Conservation (phyloP, 805 yeast genomes). For the Yarrowia sp. region DNA sequence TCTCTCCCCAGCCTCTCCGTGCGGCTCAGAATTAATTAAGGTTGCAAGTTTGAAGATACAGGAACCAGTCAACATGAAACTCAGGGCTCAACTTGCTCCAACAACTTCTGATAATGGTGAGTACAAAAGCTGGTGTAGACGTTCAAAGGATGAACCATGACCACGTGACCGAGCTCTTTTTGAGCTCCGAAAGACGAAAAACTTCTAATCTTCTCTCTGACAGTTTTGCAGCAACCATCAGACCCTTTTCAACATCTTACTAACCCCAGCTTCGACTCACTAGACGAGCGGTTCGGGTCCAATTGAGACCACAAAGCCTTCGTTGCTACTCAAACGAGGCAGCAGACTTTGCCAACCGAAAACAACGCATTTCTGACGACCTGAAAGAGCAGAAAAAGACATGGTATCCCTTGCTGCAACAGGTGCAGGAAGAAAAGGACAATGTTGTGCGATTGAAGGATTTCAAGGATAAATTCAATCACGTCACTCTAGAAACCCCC, state of each 20-base stretch:
- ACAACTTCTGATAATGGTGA: background rate
- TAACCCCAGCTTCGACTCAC: conserved; percentile 5
- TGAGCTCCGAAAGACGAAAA: background rate
- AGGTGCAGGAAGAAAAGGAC: background rate
- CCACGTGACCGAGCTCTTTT: background rate
- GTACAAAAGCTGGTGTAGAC: background rate
- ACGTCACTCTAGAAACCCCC: background rate
- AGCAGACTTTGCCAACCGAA: conserved; percentile 28
- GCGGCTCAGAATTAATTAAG: background rate
- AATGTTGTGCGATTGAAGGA: conserved; percentile 25
- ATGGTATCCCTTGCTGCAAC: conserved; percentile 26
- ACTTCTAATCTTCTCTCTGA: conserved; percentile 25
- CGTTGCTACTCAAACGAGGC: background rate
- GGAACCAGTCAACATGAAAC: background rate
- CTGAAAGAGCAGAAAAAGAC: background rate
- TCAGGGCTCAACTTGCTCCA: background rate
- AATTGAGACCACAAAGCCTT: background rate
- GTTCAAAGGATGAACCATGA: background rate
- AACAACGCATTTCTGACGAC: conserved; percentile 7
- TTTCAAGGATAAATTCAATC: conserved; percentile 3
- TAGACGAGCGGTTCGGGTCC: background rate
- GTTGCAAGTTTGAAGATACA: background rate
- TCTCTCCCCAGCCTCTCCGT: background rate
- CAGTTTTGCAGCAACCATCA: background rate
- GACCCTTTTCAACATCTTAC: background rate